Percentiles rank a stretch among this genome's conserved stretches.
phyloP scores from a whole-genome alignment of 768 basidiomycete genomes.

The Naganishia randhawae region DNA sequence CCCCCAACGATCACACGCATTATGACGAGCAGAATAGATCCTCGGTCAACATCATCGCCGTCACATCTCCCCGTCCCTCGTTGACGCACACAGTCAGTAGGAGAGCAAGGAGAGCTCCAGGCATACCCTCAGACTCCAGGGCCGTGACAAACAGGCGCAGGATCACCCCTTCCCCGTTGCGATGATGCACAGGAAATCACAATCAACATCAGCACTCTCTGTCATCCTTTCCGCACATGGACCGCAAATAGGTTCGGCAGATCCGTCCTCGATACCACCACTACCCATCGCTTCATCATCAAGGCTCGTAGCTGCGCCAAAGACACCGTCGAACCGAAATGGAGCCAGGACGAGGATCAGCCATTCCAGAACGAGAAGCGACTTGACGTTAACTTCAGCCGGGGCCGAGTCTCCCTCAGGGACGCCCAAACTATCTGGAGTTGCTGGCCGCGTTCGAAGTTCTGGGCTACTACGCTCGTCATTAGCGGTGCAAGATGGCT shows the following conservation, averaged over 20 bases:
- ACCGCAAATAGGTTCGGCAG: not conserved
- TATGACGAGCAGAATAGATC: slow-evolving; percentile 3
- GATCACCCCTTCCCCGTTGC: not conserved
- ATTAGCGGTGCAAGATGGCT: not conserved
- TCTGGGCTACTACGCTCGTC: not conserved
- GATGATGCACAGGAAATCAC: slow-evolving; percentile 15
- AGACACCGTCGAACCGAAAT: not conserved
- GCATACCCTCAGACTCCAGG: no score
- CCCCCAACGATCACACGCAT: no score
- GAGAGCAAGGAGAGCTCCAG: no score
- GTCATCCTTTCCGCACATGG: slow-evolving; percentile 11
- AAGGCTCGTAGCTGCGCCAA: not conserved
- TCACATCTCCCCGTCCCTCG: no score
- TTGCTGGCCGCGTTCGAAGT: not conserved
- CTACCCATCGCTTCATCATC: not conserved
- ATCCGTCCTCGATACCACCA: not conserved
- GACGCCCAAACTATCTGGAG: not conserved
- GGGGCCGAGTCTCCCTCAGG: not conserved
- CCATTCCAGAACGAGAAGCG: slow-evolving; percentile 13
- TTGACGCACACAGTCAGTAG: not conserved
- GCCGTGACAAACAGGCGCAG: no score
- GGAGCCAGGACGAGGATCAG: not conserved
- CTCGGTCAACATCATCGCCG: not conserved
- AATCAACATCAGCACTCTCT: slow-evolving; percentile 17
- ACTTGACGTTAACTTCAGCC: not conserved